Conservation (phyloP, 1,284 basidiomycete genomes). For the Takashimella koratensis region DNA sequence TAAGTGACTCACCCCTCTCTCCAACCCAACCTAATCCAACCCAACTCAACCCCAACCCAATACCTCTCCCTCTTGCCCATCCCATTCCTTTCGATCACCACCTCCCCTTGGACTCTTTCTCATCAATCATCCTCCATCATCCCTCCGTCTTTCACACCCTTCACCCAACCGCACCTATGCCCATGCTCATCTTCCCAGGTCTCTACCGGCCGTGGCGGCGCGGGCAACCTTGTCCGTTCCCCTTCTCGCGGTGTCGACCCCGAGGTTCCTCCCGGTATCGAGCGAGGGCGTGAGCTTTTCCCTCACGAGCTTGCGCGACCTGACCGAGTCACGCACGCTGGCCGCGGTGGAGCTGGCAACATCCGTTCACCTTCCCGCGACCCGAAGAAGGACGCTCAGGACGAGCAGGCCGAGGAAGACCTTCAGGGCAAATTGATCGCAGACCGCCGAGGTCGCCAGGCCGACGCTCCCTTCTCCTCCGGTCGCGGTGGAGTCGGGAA, state of each 20-base stretch:
- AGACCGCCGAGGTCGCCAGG: constrained; percentile 44
- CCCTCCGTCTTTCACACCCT: not conserved
- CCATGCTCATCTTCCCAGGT: constrained; percentile 5
- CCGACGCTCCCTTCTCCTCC: constrained; percentile 36
- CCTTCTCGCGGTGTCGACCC: constrained; percentile 35
- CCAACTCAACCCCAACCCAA: no score
- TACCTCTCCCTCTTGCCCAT: not conserved
- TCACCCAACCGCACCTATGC: not conserved
- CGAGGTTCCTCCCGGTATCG: constrained; percentile 29
- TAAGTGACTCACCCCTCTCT: not conserved
- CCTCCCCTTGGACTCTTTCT: no score
- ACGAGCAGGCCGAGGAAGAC: constrained; percentile 40
- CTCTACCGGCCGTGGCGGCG: constrained; percentile 48
- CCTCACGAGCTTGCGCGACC: constrained; percentile 16
- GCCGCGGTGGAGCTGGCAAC: constrained; percentile 49
- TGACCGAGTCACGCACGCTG: constrained; percentile 35
- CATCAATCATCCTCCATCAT: no score
- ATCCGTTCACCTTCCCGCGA: constrained; percentile 43
- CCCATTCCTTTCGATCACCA: no score
- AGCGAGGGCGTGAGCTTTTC: constrained; percentile 41
- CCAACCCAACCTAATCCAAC: not conserved
- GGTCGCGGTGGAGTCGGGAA: constrained; percentile 49
- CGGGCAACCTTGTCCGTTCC: constrained; percentile 47
- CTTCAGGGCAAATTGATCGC: constrained; percentile 43
- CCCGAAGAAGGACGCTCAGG: constrained; percentile 21